A percentile compares a stretch with the other conserved stretches of the same genome.
Evolutionary conservation across 768 basidiomycete species (phyloP).

Genomic region (Ramaria sp.): DNA sequence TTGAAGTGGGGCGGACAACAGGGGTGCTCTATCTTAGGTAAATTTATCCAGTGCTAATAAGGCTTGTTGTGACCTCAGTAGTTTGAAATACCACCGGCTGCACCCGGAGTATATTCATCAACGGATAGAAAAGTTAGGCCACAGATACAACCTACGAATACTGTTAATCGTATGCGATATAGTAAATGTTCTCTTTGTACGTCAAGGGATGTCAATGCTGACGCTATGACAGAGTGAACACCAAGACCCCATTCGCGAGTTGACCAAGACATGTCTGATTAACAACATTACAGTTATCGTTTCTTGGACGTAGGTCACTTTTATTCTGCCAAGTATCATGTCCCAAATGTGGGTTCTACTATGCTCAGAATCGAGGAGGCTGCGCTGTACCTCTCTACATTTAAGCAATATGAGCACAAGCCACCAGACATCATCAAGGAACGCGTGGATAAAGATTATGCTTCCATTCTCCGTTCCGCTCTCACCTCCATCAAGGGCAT

Average conservation of each 20-base stretch:
- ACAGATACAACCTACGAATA: constrained; percentile 73
- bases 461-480: constrained; percentile 66
- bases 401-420: constrained; percentile 91
- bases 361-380: constrained; percentile 72
- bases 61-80: constrained; percentile 19
- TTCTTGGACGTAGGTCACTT: constrained; percentile 66
- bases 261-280: constrained; percentile 88
- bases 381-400: constrained; percentile 80
- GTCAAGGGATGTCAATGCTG: background rate
- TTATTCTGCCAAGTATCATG: background rate
- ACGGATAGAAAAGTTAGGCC: constrained; percentile 79
- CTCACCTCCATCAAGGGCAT: constrained; percentile 87
- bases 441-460: constrained; percentile 81
- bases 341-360: background rate
- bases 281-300: constrained; percentile 91
- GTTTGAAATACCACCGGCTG: constrained; percentile 87
- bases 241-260: constrained; percentile 80
- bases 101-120: constrained; percentile 96
- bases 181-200: constrained; percentile 36
- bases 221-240: constrained; percentile 63
- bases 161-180: constrained; percentile 87
- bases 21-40: constrained; percentile 89
- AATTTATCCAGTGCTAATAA: background rate
- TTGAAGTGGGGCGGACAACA: constrained; percentile 90
- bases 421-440: constrained; percentile 93